These are phyloP conservation scores for Saccharomyces kudriavzevii DNA, from an alignment of 805 yeast genomes.

Conservation along the genomic window DNA sequence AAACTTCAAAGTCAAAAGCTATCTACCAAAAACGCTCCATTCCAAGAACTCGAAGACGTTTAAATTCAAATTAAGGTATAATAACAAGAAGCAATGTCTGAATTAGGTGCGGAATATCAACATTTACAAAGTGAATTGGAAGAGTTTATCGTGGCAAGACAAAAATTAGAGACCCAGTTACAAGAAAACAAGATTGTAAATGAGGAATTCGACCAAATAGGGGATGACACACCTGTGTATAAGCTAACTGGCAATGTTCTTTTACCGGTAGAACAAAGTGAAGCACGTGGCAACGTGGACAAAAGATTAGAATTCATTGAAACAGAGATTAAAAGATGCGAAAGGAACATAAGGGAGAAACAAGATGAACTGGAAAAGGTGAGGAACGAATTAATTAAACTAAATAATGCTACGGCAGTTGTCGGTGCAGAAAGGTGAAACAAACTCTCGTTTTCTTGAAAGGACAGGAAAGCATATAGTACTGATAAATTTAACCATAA, in stretches of 20 bases:
- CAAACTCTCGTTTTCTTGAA: not conserved
- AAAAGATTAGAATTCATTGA: slow-evolving; percentile 86
- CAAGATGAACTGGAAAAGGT: slow-evolving; percentile 51
- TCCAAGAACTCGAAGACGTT: not conserved
- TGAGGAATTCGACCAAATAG: slow-evolving; percentile 62
- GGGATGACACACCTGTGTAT: slow-evolving; percentile 67
- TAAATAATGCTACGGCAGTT: slow-evolving; percentile 9
- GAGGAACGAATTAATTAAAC: slow-evolving; percentile 45
- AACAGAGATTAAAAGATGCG: slow-evolving; percentile 71
- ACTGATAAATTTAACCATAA: not conserved
- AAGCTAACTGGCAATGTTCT: slow-evolving; percentile 89
- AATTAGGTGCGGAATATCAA: slow-evolving; percentile 29
- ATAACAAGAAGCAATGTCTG: slow-evolving; percentile 10
- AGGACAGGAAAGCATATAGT: not conserved
- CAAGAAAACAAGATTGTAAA: slow-evolving; percentile 90
- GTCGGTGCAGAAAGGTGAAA: not conserved
- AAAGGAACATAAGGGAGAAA: slow-evolving; percentile 50
- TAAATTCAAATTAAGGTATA: not conserved
- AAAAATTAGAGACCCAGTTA: slow-evolving; percentile 82
- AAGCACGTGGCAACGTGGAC: slow-evolving; percentile 75
- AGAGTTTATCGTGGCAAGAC: slow-evolving; percentile 63
- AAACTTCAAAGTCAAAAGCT: not conserved
- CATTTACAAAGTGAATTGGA: slow-evolving; percentile 39
- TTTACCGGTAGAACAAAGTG: slow-evolving; percentile 77
- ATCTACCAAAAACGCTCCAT: not conserved